Evolutionary conservation across 495 filamentous ascomycete species (phyloP), one percentile per base, ranked within the genome.

Genomic region (Penicillium antarcticum): DNA sequence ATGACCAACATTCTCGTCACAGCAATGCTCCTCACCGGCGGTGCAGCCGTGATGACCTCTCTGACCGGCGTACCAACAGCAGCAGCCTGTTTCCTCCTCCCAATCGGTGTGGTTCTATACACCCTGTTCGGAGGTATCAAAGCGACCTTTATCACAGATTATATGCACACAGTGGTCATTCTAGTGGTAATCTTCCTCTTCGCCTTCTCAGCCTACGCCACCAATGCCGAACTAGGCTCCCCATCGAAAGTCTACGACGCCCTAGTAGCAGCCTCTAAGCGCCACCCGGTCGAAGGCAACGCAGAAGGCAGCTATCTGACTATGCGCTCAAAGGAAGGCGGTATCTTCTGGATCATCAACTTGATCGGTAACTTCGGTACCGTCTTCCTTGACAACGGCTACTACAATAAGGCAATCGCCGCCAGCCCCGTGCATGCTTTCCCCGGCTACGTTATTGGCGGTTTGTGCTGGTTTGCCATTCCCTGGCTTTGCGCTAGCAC

Each of bases 381-480:
- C 24, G 87, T 91, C 40, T 91, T 92, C 73, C 76, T 86, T 4
- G 85, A 90, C 66, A 89, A 86, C 53, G 83, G 84, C 10, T 95
- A 95, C 75, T 95, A 92, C 75, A 94, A 95, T 78, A 95, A 96
- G 67, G 91, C 91, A 35, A 95, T 96, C 51, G 90, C 91, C n/a
- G 91, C 91, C 5, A 86, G 83, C 26, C 90, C 90, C 2, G 86
- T 92, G 2, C 86, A 92, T 52, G 91, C 91, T 6, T 87, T 97
- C 42, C 92, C 92, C 5, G 92, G 92, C 26, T 97, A 97, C 57
- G 87, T 96, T 37, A 76, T 95, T 41, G 92, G 92, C 19, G 92
- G 92, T 35, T 79, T 97, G 2, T 85, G 79, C 58, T 97, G 92
- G 92, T 97, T 97, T 51, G 92, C 92, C 7, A 95, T 97, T 48